phyloP scores from a whole-genome alignment of 2,329 filamentous ascomycete genomes.

The Fusarium decemcellulare region DNA sequence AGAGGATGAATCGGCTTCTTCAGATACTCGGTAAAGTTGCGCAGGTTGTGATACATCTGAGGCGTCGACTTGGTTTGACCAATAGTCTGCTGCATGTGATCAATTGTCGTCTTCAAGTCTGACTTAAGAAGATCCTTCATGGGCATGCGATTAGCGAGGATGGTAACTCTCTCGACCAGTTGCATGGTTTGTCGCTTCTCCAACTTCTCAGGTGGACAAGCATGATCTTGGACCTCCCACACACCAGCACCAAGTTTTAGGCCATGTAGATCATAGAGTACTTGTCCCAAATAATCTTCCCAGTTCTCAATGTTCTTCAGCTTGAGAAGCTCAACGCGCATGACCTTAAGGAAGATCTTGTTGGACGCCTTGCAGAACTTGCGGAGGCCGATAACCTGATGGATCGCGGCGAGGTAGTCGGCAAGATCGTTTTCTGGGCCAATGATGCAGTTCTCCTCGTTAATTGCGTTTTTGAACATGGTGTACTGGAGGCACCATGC shows the following conservation, averaged over 20 bases:
- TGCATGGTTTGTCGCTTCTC: slow-evolving; percentile 86
- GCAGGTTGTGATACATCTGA: slow-evolving; percentile 88
- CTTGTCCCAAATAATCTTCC: slow-evolving; percentile 89
- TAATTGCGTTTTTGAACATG: slow-evolving; percentile 82
- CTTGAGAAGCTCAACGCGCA: slow-evolving; percentile 86
- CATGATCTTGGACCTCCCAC: slow-evolving; percentile 82
- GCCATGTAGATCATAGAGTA: slow-evolving; percentile 86
- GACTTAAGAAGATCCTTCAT: slow-evolving; percentile 94
- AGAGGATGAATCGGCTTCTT: slow-evolving; percentile 88
- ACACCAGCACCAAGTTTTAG: slow-evolving; percentile 80
- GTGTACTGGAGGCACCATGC: slow-evolving; percentile 91
- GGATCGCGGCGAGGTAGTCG: slow-evolving; percentile 84
- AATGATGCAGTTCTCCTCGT: slow-evolving; percentile 75
- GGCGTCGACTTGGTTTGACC: slow-evolving; percentile 83
- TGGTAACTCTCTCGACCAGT: slow-evolving; percentile 86
- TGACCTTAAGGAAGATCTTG: slow-evolving; percentile 89
- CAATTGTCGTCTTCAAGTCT: slow-evolving; percentile 89
- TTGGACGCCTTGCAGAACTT: slow-evolving; percentile 88
- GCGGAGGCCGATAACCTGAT: slow-evolving; percentile 86
- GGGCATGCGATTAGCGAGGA: slow-evolving; percentile 84
- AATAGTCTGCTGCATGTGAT: slow-evolving; percentile 91
- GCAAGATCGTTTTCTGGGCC: slow-evolving; percentile 80
- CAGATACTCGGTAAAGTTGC: slow-evolving; percentile 85
- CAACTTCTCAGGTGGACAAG: slow-evolving; percentile 81
- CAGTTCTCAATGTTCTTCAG: slow-evolving; percentile 84